Percentiles rank a stretch among this genome's conserved stretches.
Conservation (phyloP, 1,284 basidiomycete genomes). For the Ceratobasidium sp. region DNA sequence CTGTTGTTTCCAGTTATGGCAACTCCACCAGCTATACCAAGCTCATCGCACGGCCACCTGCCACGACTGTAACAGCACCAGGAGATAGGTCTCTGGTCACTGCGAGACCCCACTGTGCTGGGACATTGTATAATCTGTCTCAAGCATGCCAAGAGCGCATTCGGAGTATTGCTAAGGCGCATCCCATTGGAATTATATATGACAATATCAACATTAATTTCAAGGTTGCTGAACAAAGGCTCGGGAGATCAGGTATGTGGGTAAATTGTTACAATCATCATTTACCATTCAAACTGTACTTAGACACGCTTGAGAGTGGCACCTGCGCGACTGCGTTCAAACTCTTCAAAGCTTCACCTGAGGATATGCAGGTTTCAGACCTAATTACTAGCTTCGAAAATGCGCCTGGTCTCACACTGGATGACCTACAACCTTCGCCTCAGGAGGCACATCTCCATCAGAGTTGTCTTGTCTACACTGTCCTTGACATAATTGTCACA, state of each 20-base stretch:
- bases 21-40: conserved; percentile 25
- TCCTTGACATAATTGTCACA: conserved; percentile 57
- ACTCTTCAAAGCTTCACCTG: conserved; percentile 11
- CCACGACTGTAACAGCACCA: not conserved
- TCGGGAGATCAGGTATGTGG: conserved; percentile 11
- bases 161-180: conserved; percentile 3
- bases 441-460: conserved; percentile 51
- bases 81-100: not conserved
- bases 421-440: conserved; percentile 53
- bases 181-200: conserved; percentile 5
- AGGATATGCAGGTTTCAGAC: conserved; percentile 47
- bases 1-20: conserved; percentile 16
- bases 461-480: conserved; percentile 52
- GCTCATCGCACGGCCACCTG: not conserved
- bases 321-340: conserved; percentile 19
- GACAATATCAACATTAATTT: conserved; percentile 20
- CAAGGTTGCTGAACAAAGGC: not conserved
- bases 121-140: conserved; percentile 16
- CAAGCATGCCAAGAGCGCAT: not conserved
- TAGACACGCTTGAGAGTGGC: conserved; percentile 22
- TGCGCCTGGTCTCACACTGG: conserved; percentile 32
- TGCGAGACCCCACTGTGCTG: not conserved
- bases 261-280: not conserved
- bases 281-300: not conserved
- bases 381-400: conserved; percentile 1